Base-by-base conservation (phyloP, 352 stramenopile species). In the Phytophthora macrochlamydospora region DNA sequence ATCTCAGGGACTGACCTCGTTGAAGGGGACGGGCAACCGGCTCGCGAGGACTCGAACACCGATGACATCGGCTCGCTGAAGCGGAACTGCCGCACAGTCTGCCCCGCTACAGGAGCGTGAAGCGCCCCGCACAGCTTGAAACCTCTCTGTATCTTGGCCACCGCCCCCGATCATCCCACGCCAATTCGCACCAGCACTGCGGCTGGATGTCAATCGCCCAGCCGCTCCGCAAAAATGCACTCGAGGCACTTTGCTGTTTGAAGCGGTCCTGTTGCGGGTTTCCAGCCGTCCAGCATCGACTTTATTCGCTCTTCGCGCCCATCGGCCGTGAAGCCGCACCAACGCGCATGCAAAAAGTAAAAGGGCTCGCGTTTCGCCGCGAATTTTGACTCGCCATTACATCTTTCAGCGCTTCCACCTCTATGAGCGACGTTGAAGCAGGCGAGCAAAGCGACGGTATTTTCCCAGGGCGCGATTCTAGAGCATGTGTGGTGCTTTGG, bases 131-230 rank as follows among this genome's bases (percentile, higher is more conserved):
- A 53, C 52, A 58, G 50, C 51, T 8, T 37, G 31, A 13, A 38
- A 24, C 18, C 40, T 65, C 31, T 53, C 53, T 14, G 59, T 65
- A 69, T 65, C 53, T 73, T 38, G 59, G 18, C 18, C 18, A 24
- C 18, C 0, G 18, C 51, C 48, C 28, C 49, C 30, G 53, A 53
- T 57, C 37, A 14, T 73, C 55, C 61, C 60, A 73, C 65, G 52
- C 57, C 55, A 62, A 65, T 69, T 65, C 60, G 45, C 44, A 2
- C 12, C 50, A 56, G 54, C 65, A 69, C 29, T 56, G 62, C 61
- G 55, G 60, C 61, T 73, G 66, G 49, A 69, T 66, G 66, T 69
- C 45, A 65, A 59, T 46, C 57, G 69, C 29, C 66, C 66, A 74
- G 60, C 61, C 70, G 60, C 59, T 58, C 11, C 14, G 14, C 43